Base-by-base conservation (phyloP, 805 yeast genomes). In the Dipodascopsis uninucleata region DNA sequence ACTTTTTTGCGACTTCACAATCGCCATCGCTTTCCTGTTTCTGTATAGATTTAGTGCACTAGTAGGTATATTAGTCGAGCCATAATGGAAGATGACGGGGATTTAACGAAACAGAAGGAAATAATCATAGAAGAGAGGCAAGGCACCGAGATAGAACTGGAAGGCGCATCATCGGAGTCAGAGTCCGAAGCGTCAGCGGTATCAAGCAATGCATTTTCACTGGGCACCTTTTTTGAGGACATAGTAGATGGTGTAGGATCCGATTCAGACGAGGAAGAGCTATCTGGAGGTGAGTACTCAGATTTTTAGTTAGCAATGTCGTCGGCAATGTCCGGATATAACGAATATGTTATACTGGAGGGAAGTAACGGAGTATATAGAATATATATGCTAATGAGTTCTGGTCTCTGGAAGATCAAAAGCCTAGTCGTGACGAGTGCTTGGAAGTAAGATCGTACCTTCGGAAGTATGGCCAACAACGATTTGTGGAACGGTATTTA, bases 401-500 rank as follows among this genome's bases (percentile, higher is more conserved):
- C 16, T 40, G 20, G 18, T 32, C 18, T 31, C 16, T 5, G 43
- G 25, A 21, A 32, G n/a, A 14, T n/a, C n/a, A n/a, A n/a, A n/a
- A n/a, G n/a, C n/a, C n/a, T n/a, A n/a, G n/a, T n/a, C n/a, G n/a
- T n/a, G n/a, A n/a, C n/a, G n/a, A n/a, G n/a, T 40, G 41, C 29
- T 20, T 12, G 18, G 45, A 39, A n/a, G 26, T 48, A 5, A 26
- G 43, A 16, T 32, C 29, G n/a, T 48, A 31, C 36, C 34, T 48
- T 3, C 33, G 45, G 3, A 40, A 42, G 12, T 7, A 48, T 18
- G 53, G 53, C 20, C 38, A 36, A 5, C 35, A 39, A 5, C 31
- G 18, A 16, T 48, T 48, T 18, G 31, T 44, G n/a, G 9, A 29
- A 5, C 40, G 31, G 39, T 48, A 48, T 26, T 7, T 45, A 20